These are phyloP conservation scores for Nyssa sinensis DNA, from an alignment of 148 eudicot genomes.

Conservation along the genomic window DNA sequence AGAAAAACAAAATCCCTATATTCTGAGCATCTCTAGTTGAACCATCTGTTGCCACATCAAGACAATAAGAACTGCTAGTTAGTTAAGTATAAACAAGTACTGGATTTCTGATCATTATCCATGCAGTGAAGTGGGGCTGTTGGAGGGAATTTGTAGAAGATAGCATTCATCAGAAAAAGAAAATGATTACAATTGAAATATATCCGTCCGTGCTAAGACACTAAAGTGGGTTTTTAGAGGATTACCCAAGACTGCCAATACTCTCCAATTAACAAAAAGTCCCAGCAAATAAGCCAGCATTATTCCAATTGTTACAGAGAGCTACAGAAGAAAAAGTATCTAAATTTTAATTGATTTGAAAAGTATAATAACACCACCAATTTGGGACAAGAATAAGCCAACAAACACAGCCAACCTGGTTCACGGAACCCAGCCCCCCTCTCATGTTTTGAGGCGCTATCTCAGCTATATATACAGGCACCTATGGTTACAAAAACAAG, in stretches of 20 bases:
- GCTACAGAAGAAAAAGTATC: slow-evolving; percentile 42
- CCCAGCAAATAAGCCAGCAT: slow-evolving; percentile 91
- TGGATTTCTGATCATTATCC: too few species aligned
- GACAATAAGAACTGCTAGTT: background rate
- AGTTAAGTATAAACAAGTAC: too few species aligned
- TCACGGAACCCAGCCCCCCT: slow-evolving; percentile 91
- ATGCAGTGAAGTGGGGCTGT: background rate
- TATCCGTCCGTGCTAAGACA: background rate
- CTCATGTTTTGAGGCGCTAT: slow-evolving; percentile 92
- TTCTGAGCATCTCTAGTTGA: background rate
- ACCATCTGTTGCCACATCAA: background rate
- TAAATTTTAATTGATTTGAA: slow-evolving; percentile 6
- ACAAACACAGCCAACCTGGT: slow-evolving; percentile 55
- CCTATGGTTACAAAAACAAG: slow-evolving; percentile 38
- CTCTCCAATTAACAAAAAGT: slow-evolving; percentile 82
- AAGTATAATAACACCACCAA: background rate
- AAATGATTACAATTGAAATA: background rate
- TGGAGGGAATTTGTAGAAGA: background rate
- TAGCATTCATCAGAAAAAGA: background rate
- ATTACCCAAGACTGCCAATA: slow-evolving; percentile 84
- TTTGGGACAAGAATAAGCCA: background rate
- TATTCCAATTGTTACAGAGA: slow-evolving; percentile 91
- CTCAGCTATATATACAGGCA: slow-evolving; percentile 97
- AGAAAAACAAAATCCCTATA: background rate
- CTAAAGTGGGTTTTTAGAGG: background rate